Base-by-base conservation (phyloP, 2,329 filamentous ascomycete species). In the Periconia macrospinosa region DNA sequence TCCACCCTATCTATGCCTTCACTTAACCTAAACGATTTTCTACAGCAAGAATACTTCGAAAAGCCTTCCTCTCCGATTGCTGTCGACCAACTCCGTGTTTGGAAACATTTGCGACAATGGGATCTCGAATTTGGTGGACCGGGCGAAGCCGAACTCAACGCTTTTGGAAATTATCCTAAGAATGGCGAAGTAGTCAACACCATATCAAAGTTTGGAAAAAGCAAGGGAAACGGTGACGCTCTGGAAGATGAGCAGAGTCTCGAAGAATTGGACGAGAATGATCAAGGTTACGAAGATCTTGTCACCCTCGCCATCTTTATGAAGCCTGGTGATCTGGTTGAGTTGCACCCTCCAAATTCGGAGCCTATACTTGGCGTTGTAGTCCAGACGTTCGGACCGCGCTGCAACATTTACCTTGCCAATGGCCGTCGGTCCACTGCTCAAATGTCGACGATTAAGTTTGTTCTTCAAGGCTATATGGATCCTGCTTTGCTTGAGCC, bases 341-440 rank as follows among this genome's bases (percentile, higher is more conserved):
- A 83, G 56, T 54, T 80, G 1, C 64, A 67, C 54, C 74, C 57
- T 43, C 62, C 70, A 63, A 6, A n/a, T 37, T 62, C 63, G 18
- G 74, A 78, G 50, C 71, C 73, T n/a, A 67, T 80, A 14, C 68
- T 83, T 45, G 81, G 76, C 5, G 76, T 84, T 27, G 82, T 77
- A 56, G 70, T 82, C 3, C 75, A 76, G 45, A 69, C 76, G 41
- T 40, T 80, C 19, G 70, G 68, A 1, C 58, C 33, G 3, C 62
- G 73, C 27, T 72, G 69, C 35, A 81, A 83, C 52, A 81, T 80
- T 62, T 80, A 79, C 62, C 79, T 77, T 7, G 75, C 80, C 62
- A 72, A 76, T 47, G 82, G 81, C 10, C 75, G 73, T 54, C 83
- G 80, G 79, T 54, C 74, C 18, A 74, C 79, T 57, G 61, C 70